These are phyloP conservation scores for Xerocomus minutiporus DNA, from an alignment of 1,284 basidiomycete species.

Conservation along the genomic window DNA sequence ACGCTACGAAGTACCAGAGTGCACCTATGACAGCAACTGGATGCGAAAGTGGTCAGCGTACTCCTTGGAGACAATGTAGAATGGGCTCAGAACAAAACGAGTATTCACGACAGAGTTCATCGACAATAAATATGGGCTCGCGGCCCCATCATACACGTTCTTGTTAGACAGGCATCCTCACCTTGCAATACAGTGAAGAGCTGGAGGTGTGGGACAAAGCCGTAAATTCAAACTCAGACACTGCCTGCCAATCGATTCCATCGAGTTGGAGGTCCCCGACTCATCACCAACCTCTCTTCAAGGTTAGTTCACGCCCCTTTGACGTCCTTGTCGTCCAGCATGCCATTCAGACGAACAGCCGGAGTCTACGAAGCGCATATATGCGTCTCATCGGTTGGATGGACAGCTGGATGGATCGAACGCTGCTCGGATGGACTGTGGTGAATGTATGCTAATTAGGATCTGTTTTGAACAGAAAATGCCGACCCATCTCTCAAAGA, in stretches of 20 bases:
- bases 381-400: slow-evolving; percentile 27
- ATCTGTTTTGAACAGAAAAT: slow-evolving; percentile 54
- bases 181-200: slow-evolving; percentile 5
- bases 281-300: slow-evolving; percentile 53
- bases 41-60: slow-evolving; percentile 1
- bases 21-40: background rate
- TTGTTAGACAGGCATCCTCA: slow-evolving; percentile 7
- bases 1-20: slow-evolving; percentile 1
- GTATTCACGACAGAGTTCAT: slow-evolving; percentile 54
- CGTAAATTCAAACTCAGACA: slow-evolving; percentile 28
- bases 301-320: slow-evolving; percentile 49
- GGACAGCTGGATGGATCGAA: slow-evolving; percentile 46
- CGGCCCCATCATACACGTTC: slow-evolving; percentile 44
- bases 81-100: slow-evolving; percentile 7
- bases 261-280: slow-evolving; percentile 34
- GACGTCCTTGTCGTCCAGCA: slow-evolving; percentile 18
- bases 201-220: slow-evolving; percentile 15
- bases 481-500: slow-evolving; percentile 94
- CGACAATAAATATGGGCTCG: slow-evolving; percentile 66
- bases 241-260: slow-evolving; percentile 4
- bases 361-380: slow-evolving; percentile 32
- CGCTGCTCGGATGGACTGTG: slow-evolving; percentile 24
- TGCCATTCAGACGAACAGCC: background rate
- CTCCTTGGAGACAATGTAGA: background rate
- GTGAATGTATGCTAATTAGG: slow-evolving; percentile 17